Conservation (phyloP, 352 stramenopile genomes). For the Globisporangium perplexum region DNA sequence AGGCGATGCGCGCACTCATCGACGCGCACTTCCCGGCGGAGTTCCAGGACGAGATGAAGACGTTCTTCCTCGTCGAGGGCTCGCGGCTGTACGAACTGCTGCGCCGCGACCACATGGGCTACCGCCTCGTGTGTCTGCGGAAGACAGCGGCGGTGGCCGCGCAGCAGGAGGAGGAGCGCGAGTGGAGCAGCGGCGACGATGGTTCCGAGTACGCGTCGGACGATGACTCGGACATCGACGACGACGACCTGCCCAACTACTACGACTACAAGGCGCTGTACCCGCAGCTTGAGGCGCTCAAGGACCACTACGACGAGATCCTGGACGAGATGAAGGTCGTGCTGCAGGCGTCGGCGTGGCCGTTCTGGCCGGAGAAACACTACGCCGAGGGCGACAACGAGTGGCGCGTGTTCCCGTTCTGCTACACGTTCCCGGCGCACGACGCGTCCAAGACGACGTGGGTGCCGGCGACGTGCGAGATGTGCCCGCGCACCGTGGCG, state of each 20-base stretch:
- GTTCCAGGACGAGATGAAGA: constrained; percentile 44
- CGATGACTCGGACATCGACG: constrained; percentile 56
- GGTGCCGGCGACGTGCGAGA: constrained; percentile 62
- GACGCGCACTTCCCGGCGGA: constrained; percentile 31
- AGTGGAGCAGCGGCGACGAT: constrained; percentile 27
- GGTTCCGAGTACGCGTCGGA: constrained; percentile 29
- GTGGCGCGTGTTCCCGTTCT: constrained; percentile 87
- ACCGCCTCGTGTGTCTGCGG: constrained; percentile 40
- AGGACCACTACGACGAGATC: constrained; percentile 68
- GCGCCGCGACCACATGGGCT: constrained; percentile 40
- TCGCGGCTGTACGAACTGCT: constrained; percentile 41
- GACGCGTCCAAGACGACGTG: constrained; percentile 80
- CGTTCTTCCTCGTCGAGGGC: constrained; percentile 49
- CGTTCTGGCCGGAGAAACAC: constrained; percentile 84
- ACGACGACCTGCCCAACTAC: constrained; percentile 69
- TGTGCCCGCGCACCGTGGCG: constrained; percentile 78
- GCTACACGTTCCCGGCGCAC: constrained; percentile 88
- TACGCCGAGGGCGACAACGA: constrained; percentile 67
- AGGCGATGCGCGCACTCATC: constrained; percentile 26
- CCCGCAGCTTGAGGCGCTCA: constrained; percentile 69
- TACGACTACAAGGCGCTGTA: constrained; percentile 72
- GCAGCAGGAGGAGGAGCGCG: constrained; percentile 4
- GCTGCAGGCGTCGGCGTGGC: constrained; percentile 53
- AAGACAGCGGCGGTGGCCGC: constrained; percentile 20
- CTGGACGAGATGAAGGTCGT: constrained; percentile 68